Evolutionary conservation across 345 rosid species (phyloP).

Genomic region (Barbarea vulgaris): DNA sequence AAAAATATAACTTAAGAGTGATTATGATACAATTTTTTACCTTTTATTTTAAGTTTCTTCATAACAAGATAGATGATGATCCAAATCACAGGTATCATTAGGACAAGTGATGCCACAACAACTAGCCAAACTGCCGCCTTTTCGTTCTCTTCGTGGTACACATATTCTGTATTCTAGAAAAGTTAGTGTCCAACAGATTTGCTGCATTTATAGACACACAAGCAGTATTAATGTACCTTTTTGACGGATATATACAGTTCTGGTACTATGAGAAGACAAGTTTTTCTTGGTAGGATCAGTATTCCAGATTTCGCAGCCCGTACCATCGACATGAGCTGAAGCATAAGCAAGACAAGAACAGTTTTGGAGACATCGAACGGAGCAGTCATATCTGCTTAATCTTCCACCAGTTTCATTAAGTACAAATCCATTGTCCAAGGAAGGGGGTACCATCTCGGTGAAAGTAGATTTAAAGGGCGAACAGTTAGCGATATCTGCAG

Average conservation of each 20-base stretch:
- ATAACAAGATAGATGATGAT: slow-evolving; percentile 22
- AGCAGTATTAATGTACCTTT: slow-evolving; percentile 17
- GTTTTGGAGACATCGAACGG: slow-evolving; percentile 33
- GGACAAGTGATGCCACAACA: slow-evolving; percentile 29
- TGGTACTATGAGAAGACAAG: slow-evolving; percentile 8
- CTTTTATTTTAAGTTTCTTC: slow-evolving; percentile 30
- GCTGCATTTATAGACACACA: not conserved
- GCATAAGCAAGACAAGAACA: slow-evolving; percentile 53
- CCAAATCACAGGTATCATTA: slow-evolving; percentile 29
- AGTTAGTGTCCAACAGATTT: not conserved
- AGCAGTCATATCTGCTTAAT: slow-evolving; percentile 36
- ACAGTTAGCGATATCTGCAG: not conserved
- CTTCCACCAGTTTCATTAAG: slow-evolving; percentile 28
- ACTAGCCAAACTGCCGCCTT: slow-evolving; percentile 34
- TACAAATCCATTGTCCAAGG: slow-evolving; percentile 23
- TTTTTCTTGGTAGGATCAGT: not conserved
- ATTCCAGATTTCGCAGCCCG: slow-evolving; percentile 50
- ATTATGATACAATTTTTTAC: not conserved
- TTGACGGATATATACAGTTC: slow-evolving; percentile 16
- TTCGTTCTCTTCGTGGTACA: not conserved
- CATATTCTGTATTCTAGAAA: slow-evolving; percentile 14
- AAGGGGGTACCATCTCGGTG: not conserved
- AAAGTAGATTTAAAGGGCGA: not conserved
- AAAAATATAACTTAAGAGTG: not conserved
- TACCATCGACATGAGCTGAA: slow-evolving; percentile 37